Conservation (phyloP, 768 basidiomycete genomes). For the Peribolospora baueri region DNA sequence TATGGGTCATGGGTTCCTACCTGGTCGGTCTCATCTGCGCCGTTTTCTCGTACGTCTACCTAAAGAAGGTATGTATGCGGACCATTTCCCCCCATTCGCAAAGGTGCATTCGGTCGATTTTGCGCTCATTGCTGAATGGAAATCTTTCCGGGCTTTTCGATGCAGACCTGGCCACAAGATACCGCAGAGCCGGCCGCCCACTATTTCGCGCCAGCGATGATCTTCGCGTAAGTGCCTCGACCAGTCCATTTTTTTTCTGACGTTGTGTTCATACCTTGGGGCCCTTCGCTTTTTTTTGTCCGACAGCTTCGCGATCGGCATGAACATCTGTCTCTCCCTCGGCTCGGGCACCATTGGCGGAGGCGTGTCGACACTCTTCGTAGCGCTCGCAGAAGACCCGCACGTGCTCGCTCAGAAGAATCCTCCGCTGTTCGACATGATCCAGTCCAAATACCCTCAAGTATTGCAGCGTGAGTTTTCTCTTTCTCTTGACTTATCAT, state of each 20-base stretch:
- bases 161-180: too few species aligned
- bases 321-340: constrained; percentile 13
- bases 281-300: background rate
- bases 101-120: too few species aligned
- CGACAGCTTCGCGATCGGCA: constrained; percentile 11
- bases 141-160: too few species aligned
- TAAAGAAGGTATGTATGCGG: too few species aligned
- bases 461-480: background rate
- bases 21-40: constrained; percentile 5
- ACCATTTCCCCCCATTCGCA: too few species aligned
- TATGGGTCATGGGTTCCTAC: too few species aligned
- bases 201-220: too few species aligned
- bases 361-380: constrained; percentile 7
- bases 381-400: constrained; percentile 9
- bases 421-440: constrained; percentile 12
- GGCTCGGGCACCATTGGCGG: constrained; percentile 5
- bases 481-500: too few species aligned
- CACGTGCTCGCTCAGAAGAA: constrained; percentile 11
- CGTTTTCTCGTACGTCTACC: constrained; percentile 10
- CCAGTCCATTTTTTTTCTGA: background rate
- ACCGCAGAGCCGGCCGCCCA: too few species aligned
- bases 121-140: too few species aligned
- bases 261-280: too few species aligned
- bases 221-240: background rate
- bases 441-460: constrained; percentile 9